Evolutionary conservation across 179 eudicot species (phyloP), one percentile per base, ranked within the genome.

Genomic region (Amaranthus tricolor): DNA sequence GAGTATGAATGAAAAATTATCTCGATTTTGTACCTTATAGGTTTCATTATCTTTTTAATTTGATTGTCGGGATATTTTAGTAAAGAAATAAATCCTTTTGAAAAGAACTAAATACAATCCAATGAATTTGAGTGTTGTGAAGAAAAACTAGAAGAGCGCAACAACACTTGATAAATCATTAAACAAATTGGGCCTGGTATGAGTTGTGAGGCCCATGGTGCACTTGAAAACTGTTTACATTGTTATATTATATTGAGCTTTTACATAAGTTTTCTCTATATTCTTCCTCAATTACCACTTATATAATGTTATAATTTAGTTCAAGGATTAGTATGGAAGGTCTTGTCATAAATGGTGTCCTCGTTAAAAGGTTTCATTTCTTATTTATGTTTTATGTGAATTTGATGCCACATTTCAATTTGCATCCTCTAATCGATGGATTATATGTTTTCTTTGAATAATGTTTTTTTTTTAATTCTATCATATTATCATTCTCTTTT

Each of bases 301-400:
- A 48, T 10, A n/a, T 43, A 10, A 16, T 21, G 4, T 5, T 45
- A 53, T 62, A 49, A 61, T 54, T 53, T 54, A 20, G 55, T 15
- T 9, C 10, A 48, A 24, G n/a, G n/a, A 63, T n/a, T 24, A 45
- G 9, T 61, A 70, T 65, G 67, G 21, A 52, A 45, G 62, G 62
- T 70, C 55, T 19, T 54, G 24, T 7, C 45, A 62, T 47, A 24
- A 70, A 76, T 53, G 57, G 66, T 70, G 79, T 44, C 62, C 56
- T 20, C 50, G 19, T 16, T 53, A 31, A 17, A 70, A 70, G 80
- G 80, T 77, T 58, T 62, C 40, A 63, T 76, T 61, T 72, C 47
- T 69, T 43, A 19, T 60, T 10, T 58, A 8, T 71, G 24, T 17
- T 48, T 59, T 19, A 55, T 59, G 21, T 58, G 6, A 57, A 31